Conservation (phyloP, 768 basidiomycete genomes). For the Russula compacta region DNA sequence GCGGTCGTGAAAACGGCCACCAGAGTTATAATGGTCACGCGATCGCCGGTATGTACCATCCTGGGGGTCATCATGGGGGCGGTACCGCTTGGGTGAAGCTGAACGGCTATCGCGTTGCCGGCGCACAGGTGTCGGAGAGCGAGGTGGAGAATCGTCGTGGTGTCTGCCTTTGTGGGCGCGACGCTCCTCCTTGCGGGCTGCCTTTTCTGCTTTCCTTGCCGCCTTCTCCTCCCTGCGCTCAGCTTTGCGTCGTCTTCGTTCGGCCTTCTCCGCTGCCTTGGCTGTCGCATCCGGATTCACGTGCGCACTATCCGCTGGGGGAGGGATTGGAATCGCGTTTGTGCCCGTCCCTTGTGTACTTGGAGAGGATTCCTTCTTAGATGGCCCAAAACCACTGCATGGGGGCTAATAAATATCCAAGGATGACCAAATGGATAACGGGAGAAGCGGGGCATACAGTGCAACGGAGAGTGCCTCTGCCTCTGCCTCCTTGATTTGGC, state of each 20-base stretch:
- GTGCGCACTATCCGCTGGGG: not conserved
- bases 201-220: conserved; percentile 42
- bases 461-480: conserved; percentile 80
- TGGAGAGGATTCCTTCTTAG: conserved; percentile 27
- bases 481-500: conserved; percentile 77
- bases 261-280: conserved; percentile 27
- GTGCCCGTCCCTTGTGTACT: conserved; percentile 25
- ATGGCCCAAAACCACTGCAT: conserved; percentile 61
- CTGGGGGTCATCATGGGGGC: not conserved
- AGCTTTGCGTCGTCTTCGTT: conserved; percentile 33
- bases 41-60: not conserved
- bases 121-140: conserved; percentile 24
- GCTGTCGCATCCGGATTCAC: conserved; percentile 19
- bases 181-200: conserved; percentile 22
- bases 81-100: conserved; percentile 7
- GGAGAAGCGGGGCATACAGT: conserved; percentile 39
- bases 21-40: conserved; percentile 20
- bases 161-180: conserved; percentile 10
- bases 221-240: conserved; percentile 53
- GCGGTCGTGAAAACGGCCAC: conserved; percentile 8
- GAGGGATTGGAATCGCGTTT: conserved; percentile 24
- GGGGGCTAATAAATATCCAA: not conserved
- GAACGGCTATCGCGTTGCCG: conserved; percentile 10
- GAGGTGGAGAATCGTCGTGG: conserved; percentile 23
- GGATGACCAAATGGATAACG: not conserved